Evolutionary conservation across 2,329 filamentous ascomycete species (phyloP).

Genomic region (Aspergillus flavus): DNA sequence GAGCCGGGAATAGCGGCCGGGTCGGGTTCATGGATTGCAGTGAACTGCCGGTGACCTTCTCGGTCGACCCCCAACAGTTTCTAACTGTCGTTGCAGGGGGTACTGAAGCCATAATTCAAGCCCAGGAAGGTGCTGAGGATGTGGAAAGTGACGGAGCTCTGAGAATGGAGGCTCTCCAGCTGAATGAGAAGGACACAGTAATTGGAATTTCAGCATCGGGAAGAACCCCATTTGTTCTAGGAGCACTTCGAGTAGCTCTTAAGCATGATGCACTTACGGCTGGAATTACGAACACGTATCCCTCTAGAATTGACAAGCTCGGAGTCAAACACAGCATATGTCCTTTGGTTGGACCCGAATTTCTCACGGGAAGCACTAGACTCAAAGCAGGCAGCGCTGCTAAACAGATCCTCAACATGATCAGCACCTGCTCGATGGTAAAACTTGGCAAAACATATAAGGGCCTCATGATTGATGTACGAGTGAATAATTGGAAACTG

Average conservation of each 20-base stretch:
- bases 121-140: constrained; percentile 19
- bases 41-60: background rate
- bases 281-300: constrained; percentile 13
- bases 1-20: background rate
- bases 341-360: constrained; percentile 47
- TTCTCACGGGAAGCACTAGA: constrained; percentile 50
- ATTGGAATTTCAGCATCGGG: background rate
- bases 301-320: constrained; percentile 34
- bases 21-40: background rate
- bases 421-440: constrained; percentile 49
- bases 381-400: constrained; percentile 51
- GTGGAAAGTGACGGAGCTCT: constrained; percentile 29
- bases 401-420: constrained; percentile 50
- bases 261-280: background rate
- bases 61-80: constrained; percentile 35
- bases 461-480: constrained; percentile 30
- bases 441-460: constrained; percentile 46
- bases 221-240: constrained; percentile 12
- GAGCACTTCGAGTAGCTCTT: background rate
- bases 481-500: background rate
- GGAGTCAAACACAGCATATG: constrained; percentile 39
- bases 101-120: background rate
- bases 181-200: background rate
- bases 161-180: background rate
- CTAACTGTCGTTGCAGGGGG: constrained; percentile 18